Conservation (phyloP, 495 filamentous ascomycete genomes). For the Glutinoglossum americanum region DNA sequence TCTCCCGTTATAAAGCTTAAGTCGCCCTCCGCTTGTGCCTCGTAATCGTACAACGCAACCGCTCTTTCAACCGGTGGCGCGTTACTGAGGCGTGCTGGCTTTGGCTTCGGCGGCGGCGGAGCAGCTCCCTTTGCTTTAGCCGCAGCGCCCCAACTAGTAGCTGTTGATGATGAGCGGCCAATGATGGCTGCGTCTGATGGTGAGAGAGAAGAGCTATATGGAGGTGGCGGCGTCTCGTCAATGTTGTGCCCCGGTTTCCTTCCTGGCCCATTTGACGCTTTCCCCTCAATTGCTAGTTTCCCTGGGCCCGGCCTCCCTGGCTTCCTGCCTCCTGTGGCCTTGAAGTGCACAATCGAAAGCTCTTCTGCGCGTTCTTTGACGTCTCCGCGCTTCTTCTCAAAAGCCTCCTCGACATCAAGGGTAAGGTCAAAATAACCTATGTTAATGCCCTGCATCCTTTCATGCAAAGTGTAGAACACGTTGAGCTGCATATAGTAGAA, state of each 20-base stretch:
- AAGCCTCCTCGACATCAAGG: conserved; percentile 75
- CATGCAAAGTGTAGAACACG: conserved; percentile 96
- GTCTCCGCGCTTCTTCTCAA: conserved; percentile 67
- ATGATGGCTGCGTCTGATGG: conserved; percentile 16
- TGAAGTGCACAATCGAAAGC: conserved; percentile 69
- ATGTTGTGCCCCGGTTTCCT: conserved; percentile 25
- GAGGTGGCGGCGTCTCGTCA: conserved; percentile 46
- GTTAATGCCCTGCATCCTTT: conserved; percentile 88
- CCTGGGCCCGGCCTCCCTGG: conserved; percentile 28
- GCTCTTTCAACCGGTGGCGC: conserved; percentile 46
- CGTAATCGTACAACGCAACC: conserved; percentile 81
- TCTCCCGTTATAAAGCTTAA: conserved; percentile 82
- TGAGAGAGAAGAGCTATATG: conserved; percentile 26
- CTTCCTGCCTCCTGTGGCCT: conserved; percentile 47
- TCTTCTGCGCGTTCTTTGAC: conserved; percentile 64
- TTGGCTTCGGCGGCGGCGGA: conserved; percentile 80
- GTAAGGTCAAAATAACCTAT: conserved; percentile 95
- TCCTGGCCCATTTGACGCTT: conserved; percentile 12
- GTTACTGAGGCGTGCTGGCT: conserved; percentile 54
- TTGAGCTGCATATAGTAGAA: conserved; percentile 99
- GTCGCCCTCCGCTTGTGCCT: conserved; percentile 87
- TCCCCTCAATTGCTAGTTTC: conserved; percentile 18
- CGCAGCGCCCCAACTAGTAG: conserved; percentile 34
- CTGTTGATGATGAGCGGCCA: conserved; percentile 32
- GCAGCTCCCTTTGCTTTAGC: conserved; percentile 64